phyloP scores from a whole-genome alignment of 2,329 filamentous ascomycete genomes.

The Cordyceps pruinosa region DNA sequence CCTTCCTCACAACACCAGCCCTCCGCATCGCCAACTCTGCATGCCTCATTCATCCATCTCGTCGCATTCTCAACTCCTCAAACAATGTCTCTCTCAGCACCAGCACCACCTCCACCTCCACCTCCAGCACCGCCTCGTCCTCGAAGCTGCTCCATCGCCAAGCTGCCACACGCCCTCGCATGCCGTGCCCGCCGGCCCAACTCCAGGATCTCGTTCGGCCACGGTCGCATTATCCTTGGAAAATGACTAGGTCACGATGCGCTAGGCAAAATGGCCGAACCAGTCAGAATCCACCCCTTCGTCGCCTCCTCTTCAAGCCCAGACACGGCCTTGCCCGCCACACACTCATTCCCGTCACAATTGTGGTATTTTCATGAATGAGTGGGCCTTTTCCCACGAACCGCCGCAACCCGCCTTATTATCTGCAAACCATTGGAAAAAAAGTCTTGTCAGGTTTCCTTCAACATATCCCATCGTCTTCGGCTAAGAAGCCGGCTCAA shows the following conservation, averaged over 20 bases:
- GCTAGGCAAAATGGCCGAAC: background rate
- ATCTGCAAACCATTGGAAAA: slow-evolving; percentile 1
- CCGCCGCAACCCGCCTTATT: slow-evolving; percentile 2
- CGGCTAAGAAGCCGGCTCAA: background rate
- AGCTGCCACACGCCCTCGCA: background rate
- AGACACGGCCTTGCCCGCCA: background rate
- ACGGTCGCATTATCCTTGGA: background rate
- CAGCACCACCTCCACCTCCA: background rate
- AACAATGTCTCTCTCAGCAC: background rate
- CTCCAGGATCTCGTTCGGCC: background rate
- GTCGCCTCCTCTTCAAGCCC: background rate
- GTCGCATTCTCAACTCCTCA: background rate
- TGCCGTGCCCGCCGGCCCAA: background rate
- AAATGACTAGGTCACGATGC: background rate
- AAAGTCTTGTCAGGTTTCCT: background rate
- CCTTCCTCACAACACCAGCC: background rate
- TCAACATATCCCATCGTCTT: background rate
- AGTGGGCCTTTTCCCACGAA: background rate
- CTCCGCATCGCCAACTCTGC: background rate
- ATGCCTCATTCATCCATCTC: background rate
- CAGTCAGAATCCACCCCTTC: background rate
- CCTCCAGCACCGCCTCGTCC: background rate
- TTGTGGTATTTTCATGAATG: background rate
- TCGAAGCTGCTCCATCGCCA: background rate
- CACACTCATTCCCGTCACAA: background rate